These are phyloP conservation scores for Mycena epipterygia DNA, from an alignment of 768 basidiomycete genomes.

Conservation along the genomic window DNA sequence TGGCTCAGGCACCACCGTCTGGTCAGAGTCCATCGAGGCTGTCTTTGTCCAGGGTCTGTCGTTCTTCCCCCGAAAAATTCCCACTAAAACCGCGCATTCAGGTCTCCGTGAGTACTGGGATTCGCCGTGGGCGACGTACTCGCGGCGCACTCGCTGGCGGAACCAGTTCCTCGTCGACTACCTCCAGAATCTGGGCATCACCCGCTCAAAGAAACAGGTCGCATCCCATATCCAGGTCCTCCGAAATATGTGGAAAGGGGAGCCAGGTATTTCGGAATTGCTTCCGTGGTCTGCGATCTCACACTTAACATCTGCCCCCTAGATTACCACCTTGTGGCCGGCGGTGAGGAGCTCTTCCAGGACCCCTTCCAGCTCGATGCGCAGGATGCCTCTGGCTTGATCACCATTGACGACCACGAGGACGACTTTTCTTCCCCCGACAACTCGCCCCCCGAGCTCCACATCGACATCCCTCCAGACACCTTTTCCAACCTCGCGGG, in stretches of 20 bases:
- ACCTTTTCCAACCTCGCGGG: conserved; percentile 64
- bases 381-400: conserved; percentile 62
- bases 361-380: conserved; percentile 71
- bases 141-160: conserved; percentile 80
- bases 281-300: conserved; percentile 24
- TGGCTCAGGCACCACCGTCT: conserved; percentile 81
- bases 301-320: conserved; percentile 29
- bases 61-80: not conserved
- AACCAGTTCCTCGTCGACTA: conserved; percentile 91
- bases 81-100: conserved; percentile 42
- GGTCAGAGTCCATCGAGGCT: conserved; percentile 84
- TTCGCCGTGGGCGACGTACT: conserved; percentile 84
- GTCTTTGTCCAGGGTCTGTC: conserved; percentile 79
- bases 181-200: conserved; percentile 76
- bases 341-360: conserved; percentile 78
- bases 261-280: conserved; percentile 77
- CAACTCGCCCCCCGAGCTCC: conserved; percentile 60
- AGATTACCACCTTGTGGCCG: conserved; percentile 87
- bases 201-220: conserved; percentile 88
- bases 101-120: conserved; percentile 85
- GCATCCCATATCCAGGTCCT: conserved; percentile 91
- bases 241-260: conserved; percentile 91
- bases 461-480: no score
- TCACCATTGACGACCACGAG: conserved; percentile 62
- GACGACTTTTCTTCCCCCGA: conserved; percentile 56